A percentile compares a stretch with the other conserved stretches of the same genome.
Conservation (phyloP, 768 basidiomycete species). For the Artomyces pyxidatus region DNA sequence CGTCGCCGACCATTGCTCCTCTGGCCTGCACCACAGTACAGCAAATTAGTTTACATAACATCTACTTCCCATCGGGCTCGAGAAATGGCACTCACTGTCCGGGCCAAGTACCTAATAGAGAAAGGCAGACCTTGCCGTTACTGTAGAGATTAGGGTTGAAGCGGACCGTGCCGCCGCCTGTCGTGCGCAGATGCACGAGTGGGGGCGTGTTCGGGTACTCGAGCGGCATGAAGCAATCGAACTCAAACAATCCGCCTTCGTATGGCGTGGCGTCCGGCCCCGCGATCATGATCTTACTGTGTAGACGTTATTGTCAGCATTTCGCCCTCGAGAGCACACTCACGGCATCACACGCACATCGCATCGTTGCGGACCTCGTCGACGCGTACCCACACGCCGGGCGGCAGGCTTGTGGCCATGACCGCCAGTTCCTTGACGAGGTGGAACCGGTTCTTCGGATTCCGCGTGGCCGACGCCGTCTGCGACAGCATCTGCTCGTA, state of each 20-base stretch:
- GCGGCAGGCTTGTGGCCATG: conserved; percentile 47
- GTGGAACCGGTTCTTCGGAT: conserved; percentile 40
- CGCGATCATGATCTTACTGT: conserved; percentile 48
- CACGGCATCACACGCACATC: conserved; percentile 30
- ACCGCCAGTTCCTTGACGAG: conserved; percentile 50
- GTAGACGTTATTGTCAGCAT: background rate
- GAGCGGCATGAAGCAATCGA: conserved; percentile 50
- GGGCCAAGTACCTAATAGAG: conserved; percentile 47
- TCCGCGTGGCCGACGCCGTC: conserved; percentile 32
- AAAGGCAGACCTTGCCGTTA: conserved; percentile 45
- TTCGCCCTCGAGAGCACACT: no score
- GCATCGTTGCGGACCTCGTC: conserved; percentile 52
- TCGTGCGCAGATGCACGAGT: conserved; percentile 43
- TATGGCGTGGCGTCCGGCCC: conserved; percentile 64
- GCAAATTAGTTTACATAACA: background rate
- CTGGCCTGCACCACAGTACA: conserved; percentile 20
- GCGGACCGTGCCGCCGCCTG: conserved; percentile 39
- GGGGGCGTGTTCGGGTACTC: conserved; percentile 42
- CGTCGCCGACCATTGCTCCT: conserved; percentile 38
- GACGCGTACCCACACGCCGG: conserved; percentile 47
- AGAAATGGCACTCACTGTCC: conserved; percentile 29
- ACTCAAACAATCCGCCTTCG: conserved; percentile 58
- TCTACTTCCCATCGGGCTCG: no score
- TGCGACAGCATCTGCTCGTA: conserved; percentile 8
- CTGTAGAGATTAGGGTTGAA: conserved; percentile 53